These are phyloP conservation scores for Colletotrichum liriopes DNA, from an alignment of 2,329 filamentous ascomycete species.

Conservation along the genomic window DNA sequence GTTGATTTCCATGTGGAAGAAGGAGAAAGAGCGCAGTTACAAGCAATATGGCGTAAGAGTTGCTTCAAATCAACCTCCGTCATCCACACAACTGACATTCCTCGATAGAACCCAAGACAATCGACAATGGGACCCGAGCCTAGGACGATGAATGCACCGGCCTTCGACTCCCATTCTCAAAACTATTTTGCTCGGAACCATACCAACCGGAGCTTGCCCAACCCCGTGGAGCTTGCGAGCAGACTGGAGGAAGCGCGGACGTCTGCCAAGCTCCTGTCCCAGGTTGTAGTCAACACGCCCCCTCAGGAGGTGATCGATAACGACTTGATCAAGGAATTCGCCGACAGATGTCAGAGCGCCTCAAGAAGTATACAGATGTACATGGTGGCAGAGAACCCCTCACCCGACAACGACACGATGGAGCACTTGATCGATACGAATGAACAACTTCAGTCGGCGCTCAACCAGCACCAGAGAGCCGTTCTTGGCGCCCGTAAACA, in stretches of 20 bases:
- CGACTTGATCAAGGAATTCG: constrained; percentile 94
- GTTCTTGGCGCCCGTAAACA: constrained; percentile 75
- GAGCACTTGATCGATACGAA: constrained; percentile 94
- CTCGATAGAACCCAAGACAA: constrained; percentile 44
- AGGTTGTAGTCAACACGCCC: constrained; percentile 90
- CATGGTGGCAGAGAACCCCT: constrained; percentile 83
- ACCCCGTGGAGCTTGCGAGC: constrained; percentile 82
- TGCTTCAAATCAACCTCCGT: neutral
- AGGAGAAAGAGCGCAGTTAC: constrained; percentile 81
- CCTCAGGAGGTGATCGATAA: constrained; percentile 82
- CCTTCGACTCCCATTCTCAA: constrained; percentile 61
- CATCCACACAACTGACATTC: constrained; percentile 37
- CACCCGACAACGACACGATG: constrained; percentile 94
- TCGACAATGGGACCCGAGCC: constrained; percentile 49
- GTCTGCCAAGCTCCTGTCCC: constrained; percentile 91
- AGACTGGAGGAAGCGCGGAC: constrained; percentile 92
- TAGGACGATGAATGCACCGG: constrained; percentile 60
- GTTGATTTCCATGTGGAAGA: constrained; percentile 90
- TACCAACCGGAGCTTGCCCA: constrained; percentile 69
- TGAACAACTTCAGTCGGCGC: constrained; percentile 86
- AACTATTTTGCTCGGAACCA: constrained; percentile 73
- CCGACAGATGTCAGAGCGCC: constrained; percentile 86
- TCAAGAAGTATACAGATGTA: constrained; percentile 87
- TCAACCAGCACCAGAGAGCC: constrained; percentile 88
- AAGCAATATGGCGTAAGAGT: constrained; percentile 66